A percentile compares a stretch with the other conserved stretches of the same genome.
Evolutionary conservation across 139 green algal species (phyloP).

Genomic region (Tetradesmus lagerheimii): DNA sequence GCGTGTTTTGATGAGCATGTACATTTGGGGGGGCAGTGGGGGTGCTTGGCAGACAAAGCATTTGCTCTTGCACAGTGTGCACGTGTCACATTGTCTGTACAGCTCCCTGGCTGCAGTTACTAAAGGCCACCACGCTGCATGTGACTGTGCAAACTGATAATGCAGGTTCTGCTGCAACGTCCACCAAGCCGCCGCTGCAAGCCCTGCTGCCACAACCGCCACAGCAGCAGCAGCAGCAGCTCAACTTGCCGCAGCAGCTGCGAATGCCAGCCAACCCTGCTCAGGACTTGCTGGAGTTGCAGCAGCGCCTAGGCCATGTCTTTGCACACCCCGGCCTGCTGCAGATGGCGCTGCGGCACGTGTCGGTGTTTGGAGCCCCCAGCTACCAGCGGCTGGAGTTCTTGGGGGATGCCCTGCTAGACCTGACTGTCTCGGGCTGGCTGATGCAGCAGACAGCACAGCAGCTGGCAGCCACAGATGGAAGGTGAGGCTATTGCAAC

Average conservation of each 20-base stretch:
- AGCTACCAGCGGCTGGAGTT: constrained; percentile 51
- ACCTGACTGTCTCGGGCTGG: constrained; percentile 32
- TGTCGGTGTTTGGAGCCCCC: constrained; percentile 23
- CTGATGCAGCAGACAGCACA: constrained; percentile 1
- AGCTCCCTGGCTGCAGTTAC: background rate
- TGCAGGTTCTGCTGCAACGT: constrained; percentile 8
- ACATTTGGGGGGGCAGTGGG: no score
- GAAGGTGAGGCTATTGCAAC: background rate
- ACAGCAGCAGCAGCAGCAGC: background rate
- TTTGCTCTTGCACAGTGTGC: no score
- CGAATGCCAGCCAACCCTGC: constrained; percentile 63
- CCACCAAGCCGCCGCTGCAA: background rate
- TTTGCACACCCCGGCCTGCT: constrained; percentile 11
- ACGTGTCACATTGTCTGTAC: background rate
- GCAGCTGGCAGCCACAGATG: background rate
- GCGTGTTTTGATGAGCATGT: no score
- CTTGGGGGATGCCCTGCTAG: constrained; percentile 37
- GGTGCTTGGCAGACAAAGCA: no score
- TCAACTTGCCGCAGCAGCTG: constrained; percentile 41
- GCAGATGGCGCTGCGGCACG: constrained; percentile 22
- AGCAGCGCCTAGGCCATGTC: constrained; percentile 51
- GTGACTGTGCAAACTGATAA: no score
- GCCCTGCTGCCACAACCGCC: background rate
- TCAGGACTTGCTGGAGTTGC: constrained; percentile 54
- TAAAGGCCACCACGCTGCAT: no score